Conservation (phyloP, 805 yeast genomes). For the Myxozyma geophila region DNA sequence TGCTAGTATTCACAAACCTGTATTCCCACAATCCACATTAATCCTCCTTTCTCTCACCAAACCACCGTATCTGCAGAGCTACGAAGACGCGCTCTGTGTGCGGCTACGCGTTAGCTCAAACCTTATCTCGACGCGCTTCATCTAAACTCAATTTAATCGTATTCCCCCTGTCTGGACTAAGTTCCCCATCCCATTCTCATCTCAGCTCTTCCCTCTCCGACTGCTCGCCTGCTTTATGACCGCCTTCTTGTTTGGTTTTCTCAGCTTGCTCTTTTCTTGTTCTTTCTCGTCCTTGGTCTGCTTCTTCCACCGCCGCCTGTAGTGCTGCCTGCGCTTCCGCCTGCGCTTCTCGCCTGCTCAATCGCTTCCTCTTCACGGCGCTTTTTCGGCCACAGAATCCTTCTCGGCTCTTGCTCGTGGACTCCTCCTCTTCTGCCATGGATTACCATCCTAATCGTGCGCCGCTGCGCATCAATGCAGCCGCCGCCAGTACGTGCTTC, state of each 20-base stretch:
- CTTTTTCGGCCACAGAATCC: not conserved
- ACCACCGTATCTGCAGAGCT: not conserved
- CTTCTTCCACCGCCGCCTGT: not conserved
- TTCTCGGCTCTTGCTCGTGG: not conserved
- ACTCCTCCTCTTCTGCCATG: not conserved
- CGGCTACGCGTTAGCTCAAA: not conserved
- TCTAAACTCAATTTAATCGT: not conserved
- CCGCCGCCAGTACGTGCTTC: constrained; percentile 15
- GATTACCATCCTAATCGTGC: constrained; percentile 2
- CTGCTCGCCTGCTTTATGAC: not conserved
- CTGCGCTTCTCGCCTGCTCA: not conserved
- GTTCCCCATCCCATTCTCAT: not conserved
- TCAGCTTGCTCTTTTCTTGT: not conserved
- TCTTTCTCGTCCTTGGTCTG: not conserved
- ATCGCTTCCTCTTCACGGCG: not conserved
- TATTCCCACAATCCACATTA: too few species aligned
- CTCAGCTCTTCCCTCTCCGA: not conserved
- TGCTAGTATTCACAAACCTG: too few species aligned
- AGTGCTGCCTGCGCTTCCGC: not conserved
- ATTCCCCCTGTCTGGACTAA: not conserved
- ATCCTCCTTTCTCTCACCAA: not conserved
- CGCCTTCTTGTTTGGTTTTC: not conserved
- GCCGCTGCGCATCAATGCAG: constrained; percentile 14
- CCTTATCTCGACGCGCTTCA: not conserved
- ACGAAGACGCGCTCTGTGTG: not conserved